These are phyloP conservation scores for Ustilago trichophora DNA, from an alignment of 1,284 basidiomycete genomes.

Conservation along the genomic window DNA sequence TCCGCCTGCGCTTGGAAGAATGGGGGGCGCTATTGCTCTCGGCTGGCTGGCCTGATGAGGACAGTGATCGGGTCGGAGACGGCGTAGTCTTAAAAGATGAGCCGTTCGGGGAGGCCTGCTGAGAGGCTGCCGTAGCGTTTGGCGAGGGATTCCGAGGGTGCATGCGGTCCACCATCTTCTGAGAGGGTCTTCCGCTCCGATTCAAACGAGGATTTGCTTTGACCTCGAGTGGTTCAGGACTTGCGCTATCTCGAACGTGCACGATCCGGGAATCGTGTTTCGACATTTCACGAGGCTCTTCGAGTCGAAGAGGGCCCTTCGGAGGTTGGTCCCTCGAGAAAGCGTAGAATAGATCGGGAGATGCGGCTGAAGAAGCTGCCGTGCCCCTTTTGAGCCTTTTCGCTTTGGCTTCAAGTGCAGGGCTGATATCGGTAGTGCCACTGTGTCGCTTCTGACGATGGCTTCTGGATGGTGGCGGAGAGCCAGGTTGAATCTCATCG, in stretches of 20 bases:
- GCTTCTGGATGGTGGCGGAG: background rate
- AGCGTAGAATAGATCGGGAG: slow-evolving; percentile 3
- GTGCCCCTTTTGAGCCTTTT: background rate
- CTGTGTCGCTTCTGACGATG: background rate
- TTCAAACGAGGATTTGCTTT: background rate
- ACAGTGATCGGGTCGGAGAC: background rate
- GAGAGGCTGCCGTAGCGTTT: background rate
- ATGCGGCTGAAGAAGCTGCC: background rate
- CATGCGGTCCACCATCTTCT: slow-evolving; percentile 18
- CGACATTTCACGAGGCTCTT: slow-evolving; percentile 2
- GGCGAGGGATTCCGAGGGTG: slow-evolving; percentile 1
- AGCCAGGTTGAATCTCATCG: background rate
- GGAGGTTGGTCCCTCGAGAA: background rate
- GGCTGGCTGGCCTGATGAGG: background rate
- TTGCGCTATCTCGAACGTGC: background rate
- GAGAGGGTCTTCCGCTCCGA: too few relatives aligned
- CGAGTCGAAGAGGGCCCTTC: slow-evolving; percentile 8
- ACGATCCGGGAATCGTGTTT: background rate
- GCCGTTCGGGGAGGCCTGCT: background rate
- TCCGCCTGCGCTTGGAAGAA: slow-evolving; percentile 9
- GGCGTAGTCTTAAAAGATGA: background rate
- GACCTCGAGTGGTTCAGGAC: background rate
- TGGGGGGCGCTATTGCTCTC: background rate
- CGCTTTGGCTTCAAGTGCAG: slow-evolving; percentile 23
- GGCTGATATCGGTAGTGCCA: background rate